Conservation (phyloP, 2,329 filamentous ascomycete genomes). For the Gnomoniopsis smithogilvyi region DNA sequence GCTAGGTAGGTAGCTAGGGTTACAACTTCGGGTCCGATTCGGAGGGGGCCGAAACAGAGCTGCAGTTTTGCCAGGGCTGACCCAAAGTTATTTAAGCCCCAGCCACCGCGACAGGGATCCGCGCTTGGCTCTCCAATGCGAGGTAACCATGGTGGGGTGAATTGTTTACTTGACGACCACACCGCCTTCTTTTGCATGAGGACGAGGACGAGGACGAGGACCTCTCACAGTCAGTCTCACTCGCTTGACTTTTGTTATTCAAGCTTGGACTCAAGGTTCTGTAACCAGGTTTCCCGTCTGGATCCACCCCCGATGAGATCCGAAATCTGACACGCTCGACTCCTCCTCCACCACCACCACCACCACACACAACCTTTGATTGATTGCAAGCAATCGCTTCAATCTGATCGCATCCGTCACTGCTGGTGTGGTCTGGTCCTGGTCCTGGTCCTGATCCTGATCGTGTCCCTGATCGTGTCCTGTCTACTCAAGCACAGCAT, state of each 20-base stretch:
- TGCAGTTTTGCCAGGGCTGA: not conserved
- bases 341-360: not conserved
- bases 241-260: no score
- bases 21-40: not conserved
- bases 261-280: not conserved
- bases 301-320: conserved; percentile 12
- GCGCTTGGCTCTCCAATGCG: not conserved
- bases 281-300: not conserved
- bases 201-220: no score
- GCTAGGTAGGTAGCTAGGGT: no score
- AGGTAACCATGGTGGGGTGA: not conserved
- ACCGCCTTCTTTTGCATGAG: not conserved
- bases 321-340: conserved; percentile 15
- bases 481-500: no score
- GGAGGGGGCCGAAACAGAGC: not conserved
- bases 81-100: not conserved
- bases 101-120: conserved; percentile 2
- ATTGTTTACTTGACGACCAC: not conserved
- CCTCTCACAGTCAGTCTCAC: no score
- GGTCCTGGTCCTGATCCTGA: no score
- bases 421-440: no score
- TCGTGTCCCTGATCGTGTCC: no score
- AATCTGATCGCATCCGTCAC: not conserved
- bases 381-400: not conserved
- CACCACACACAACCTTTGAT: not conserved